Percentiles rank a stretch among this genome's conserved stretches.
These are phyloP conservation scores for Gaultheria prostrata DNA, from an alignment of 148 eudicot species.

Conservation along the genomic window DNA sequence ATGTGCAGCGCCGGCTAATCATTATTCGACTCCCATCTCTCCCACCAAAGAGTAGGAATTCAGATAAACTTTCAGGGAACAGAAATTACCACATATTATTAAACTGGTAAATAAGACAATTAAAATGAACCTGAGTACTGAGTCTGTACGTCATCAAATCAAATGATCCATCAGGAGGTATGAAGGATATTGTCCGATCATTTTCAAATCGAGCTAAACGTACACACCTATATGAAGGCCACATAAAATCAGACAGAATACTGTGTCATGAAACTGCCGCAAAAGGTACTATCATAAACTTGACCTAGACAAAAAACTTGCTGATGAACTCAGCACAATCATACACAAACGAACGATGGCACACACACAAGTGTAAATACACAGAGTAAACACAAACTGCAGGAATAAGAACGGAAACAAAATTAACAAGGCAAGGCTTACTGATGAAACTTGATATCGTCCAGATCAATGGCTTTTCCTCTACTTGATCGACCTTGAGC, in stretches of 20 bases:
- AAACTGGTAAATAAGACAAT: not conserved
- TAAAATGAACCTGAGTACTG: constrained; percentile 67
- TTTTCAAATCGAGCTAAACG: constrained; percentile 92
- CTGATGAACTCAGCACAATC: not conserved
- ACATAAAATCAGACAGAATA: not conserved
- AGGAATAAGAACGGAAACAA: not conserved
- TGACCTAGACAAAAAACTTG: not conserved
- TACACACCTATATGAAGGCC: constrained; percentile 59
- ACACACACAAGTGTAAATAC: constrained; percentile 50
- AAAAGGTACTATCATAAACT: constrained; percentile 1
- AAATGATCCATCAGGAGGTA: constrained; percentile 96
- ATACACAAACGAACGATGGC: not conserved
- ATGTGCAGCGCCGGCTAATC: not conserved
- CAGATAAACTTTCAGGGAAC: not conserved
- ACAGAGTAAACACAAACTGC: not conserved
- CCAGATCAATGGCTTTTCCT: constrained; percentile 93
- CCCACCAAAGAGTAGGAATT: not conserved
- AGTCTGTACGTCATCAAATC: constrained; percentile 97
- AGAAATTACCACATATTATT: not conserved
- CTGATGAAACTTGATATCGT: constrained; percentile 98
- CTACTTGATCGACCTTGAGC: constrained; percentile 81
- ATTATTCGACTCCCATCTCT: not conserved
- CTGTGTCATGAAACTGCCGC: not conserved
- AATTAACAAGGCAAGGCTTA: constrained; percentile 24
- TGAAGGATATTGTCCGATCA: constrained; percentile 90